Base-by-base conservation (phyloP, 306 rosid species). In the Malus sieversii region DNA sequence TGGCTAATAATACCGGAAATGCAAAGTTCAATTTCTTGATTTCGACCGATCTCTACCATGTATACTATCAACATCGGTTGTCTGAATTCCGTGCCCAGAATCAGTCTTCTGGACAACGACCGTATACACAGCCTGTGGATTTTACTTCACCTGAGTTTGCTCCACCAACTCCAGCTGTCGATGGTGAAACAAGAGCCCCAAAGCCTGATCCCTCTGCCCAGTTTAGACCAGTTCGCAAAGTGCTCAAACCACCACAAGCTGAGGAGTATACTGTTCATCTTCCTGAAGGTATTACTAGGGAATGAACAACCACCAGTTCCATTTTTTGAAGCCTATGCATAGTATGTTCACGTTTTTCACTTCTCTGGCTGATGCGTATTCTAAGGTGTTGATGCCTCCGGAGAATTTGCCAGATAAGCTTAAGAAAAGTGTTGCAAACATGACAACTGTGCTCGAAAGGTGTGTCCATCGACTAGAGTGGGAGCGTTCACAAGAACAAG, bases 401-500 rank as follows among this genome's bases (percentile, higher is more conserved):
- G 89, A 92, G 79, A 96, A 89, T 63, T 86, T 92, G 84, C 83
- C 86, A 6, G 98, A 90, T 71, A 95, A 90, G 86, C 83, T 92
- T 59, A 95, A 83, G 85, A 92, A 82, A 77, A 92, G 96, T 80
- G 88, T 88, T 58, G 61, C 87, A 73, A 96, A 95, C 75, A 92
- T 92, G 97, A 92, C 93, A 9, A 92, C 92, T 35, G 97, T 92
- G 48, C 98, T 95, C 68, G 97, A 92, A 79, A 85, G 97, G 62
- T 92, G 97, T 71, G 93, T 86, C 82, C 91, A 90, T 68, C 87
- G 98, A 85, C 83, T 92, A 71, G 96, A 89, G 81, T 92, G 98
- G 97, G 98, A 95, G 78, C 92, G 90, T 2, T 95, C 98, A 2
- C 96, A 95, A 77, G 97, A 95, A 85, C 96, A 95, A 85, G 97